Base-by-base conservation (phyloP, 148 eudicot species). In the Silene latifolia region DNA sequence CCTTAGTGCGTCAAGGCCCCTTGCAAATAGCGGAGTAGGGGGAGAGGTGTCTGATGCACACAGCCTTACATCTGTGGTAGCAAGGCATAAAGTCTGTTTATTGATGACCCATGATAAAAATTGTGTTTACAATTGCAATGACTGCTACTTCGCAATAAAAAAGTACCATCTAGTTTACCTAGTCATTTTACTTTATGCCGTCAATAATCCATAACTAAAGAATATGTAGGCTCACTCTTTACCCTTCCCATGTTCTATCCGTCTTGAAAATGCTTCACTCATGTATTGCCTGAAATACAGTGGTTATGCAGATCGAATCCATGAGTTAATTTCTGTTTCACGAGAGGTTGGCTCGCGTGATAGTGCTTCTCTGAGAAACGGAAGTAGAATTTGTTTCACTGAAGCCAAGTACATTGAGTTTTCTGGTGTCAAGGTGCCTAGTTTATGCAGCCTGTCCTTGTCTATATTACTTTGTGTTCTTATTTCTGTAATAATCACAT, bases 281-380 rank as follows among this genome's bases (percentile, higher is more conserved):
- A 51, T 63, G 67, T 21, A 57, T 63, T 78, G 66, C 62, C 48
- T 62, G 60, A 72, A 73, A 76, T 85, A 86, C 91, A 96, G 99
- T 85, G 99, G 99, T 65, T 96, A 92, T 81, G 99, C 99, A 8
- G 99, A 90, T 79, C 94, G 99, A 48, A 96, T 96, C 57, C 99
- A 96, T 78, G 99, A 96, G 80, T 85, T 95, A 78, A 82, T 95
- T 89, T 80, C 81, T 39, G 81, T 92, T 76, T 90, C 98, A 64
- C 84, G 91, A 73, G 98, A 95, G 77, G 82, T 96, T 78, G 84
- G 92, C 69, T 67, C 54, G 71, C 89, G 79, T 48, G 98, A 90
- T 77, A 53, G 76, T 61, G 84, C 87, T 75, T 80, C 85, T 46
- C 90, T 72, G 72, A 82, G 83, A 85, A 91, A 81, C 75, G 93